Evolutionary conservation across 2,329 filamentous ascomycete species (phyloP), one percentile per base, ranked within the genome.

Genomic region (Boeremia lycopersici): DNA sequence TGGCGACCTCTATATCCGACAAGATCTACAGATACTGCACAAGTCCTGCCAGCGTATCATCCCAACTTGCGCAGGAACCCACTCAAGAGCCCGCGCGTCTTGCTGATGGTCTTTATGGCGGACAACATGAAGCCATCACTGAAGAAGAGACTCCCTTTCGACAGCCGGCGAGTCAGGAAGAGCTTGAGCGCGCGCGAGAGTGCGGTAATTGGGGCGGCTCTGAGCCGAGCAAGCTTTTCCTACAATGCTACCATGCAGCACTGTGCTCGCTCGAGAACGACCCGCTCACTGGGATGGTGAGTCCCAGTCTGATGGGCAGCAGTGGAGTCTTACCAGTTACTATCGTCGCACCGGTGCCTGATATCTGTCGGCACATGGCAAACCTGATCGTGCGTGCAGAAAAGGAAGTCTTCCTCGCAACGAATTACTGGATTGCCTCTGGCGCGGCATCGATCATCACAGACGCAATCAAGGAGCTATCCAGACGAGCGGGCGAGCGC

Each of bases 341-440:
- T 0, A 82, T 91, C 35, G 85, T 93, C 26, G 87, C 85, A 0
- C 83, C 84, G 62, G 81, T 90, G 19, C 86, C 87, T 0, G 89
- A 93, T 68, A 84, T 92, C 26, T 85, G 84, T 56, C 81, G 88
- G 1, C 89, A 93, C 70, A 89, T 90, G 74, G 61, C 88, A 1
- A 92, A 93, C 62, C 78, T 90, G 17, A 93, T 93, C 30, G 89
- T 83, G 2, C 81, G 86, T 4, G 90, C 90, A 0, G 81, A 90
- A 64, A 82, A 82, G 30, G 90, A 93, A 64, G 85, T 93, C 0
- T 86, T 89, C 51, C 77, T 93, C 9, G 86, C 86, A 0, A 93
- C 90, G 0, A 91, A 90, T 63, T 90, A 86, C 65, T 92, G 90
- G 90, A 83, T 87, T 56, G 81, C 86, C 36, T 88, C 88, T 0